These are phyloP conservation scores for Thalassiosira profunda DNA, from an alignment of 108 stramenopile species.

Conservation along the genomic window DNA sequence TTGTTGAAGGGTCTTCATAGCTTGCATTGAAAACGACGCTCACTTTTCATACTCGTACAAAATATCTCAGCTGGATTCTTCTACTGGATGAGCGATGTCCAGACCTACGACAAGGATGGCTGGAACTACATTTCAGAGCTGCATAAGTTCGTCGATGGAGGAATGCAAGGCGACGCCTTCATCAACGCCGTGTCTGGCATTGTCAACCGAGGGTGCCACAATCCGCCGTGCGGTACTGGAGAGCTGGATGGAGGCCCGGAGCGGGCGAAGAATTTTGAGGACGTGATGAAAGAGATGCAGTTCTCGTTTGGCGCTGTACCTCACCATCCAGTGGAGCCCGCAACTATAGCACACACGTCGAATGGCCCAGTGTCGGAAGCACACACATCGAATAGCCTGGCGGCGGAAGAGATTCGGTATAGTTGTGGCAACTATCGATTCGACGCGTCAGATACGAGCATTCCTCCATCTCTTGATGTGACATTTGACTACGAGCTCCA, in stretches of 20 bases:
- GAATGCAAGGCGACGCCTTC: conserved; percentile 37
- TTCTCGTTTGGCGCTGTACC: conserved; percentile 32
- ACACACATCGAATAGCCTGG: no score
- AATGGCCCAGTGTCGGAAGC: no score
- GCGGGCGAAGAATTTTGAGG: conserved; percentile 62
- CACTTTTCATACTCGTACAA: background rate
- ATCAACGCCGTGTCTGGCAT: conserved; percentile 50
- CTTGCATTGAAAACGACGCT: background rate
- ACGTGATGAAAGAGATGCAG: conserved; percentile 53
- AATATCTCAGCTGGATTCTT: conserved; percentile 46
- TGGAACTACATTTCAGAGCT: conserved; percentile 54
- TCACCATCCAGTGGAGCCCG: no score
- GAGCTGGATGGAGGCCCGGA: conserved; percentile 64
- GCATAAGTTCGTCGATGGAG: conserved; percentile 47
- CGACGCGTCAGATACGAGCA: conserved; percentile 1
- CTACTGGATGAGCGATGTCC: conserved; percentile 55
- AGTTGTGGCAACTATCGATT: conserved; percentile 4
- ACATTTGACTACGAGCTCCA: conserved; percentile 45
- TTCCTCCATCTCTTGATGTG: conserved; percentile 16
- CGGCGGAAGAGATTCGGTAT: no score
- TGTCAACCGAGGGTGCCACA: conserved; percentile 48
- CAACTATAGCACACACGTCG: no score
- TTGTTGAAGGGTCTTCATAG: background rate
- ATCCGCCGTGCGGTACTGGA: conserved; percentile 46
- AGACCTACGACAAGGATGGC: conserved; percentile 41